Conservation (phyloP, 495 filamentous ascomycete species). For the Echria macrotheca region DNA sequence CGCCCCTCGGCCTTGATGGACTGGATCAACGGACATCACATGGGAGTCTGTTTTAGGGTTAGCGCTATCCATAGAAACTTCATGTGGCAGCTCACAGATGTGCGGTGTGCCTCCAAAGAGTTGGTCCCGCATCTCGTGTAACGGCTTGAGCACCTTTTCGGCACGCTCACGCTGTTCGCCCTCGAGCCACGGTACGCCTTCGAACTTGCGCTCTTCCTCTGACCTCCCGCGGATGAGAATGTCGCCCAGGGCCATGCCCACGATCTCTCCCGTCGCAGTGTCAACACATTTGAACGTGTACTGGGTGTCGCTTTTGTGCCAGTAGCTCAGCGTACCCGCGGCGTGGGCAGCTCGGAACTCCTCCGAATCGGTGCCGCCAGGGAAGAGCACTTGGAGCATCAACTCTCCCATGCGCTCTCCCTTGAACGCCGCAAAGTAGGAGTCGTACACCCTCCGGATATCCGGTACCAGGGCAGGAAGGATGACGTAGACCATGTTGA, state of each 20-base stretch:
- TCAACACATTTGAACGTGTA: constrained; percentile 36
- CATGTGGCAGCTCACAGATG: constrained; percentile 19
- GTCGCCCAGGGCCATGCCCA: constrained; percentile 30
- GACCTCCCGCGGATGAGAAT: constrained; percentile 17
- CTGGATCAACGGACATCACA: constrained; percentile 27
- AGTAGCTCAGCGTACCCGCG: constrained; percentile 26
- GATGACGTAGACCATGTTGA: constrained; percentile 26
- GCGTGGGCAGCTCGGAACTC: constrained; percentile 29
- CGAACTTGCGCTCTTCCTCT: constrained; percentile 25
- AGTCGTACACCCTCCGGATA: constrained; percentile 30
- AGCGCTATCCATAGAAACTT: background rate
- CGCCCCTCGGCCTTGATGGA: constrained; percentile 36
- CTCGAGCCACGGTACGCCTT: constrained; percentile 27
- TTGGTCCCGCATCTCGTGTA: constrained; percentile 25
- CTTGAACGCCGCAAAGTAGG: constrained; percentile 35
- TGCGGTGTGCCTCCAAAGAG: constrained; percentile 24
- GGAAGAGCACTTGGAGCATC: constrained; percentile 32
- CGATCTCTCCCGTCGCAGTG: constrained; percentile 26
- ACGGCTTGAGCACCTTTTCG: constrained; percentile 25
- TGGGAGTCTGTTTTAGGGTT: constrained; percentile 19
- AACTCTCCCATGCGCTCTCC: constrained; percentile 24
- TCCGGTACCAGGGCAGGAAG: constrained; percentile 35
- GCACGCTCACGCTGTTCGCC: constrained; percentile 24
- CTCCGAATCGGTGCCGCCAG: constrained; percentile 13
- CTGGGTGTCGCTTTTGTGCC: constrained; percentile 24